These are phyloP conservation scores for Graphilbum fragrans DNA, from an alignment of 2,329 filamentous ascomycete species.

Conservation along the genomic window DNA sequence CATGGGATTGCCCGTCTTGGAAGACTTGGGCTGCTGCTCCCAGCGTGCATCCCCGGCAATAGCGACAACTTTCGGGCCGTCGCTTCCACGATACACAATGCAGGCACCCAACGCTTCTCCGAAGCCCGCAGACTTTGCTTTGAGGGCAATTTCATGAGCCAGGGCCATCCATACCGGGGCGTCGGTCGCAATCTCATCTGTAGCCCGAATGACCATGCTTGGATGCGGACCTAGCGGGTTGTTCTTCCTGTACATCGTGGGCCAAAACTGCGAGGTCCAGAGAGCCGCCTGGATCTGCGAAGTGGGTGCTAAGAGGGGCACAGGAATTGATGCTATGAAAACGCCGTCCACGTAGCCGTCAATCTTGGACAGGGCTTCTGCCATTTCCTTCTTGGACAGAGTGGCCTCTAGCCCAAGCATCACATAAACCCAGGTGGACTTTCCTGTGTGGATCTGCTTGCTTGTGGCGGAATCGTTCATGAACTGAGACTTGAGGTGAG, in stretches of 20 bases:
- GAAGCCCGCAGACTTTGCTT: conserved; percentile 42
- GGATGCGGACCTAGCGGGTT: conserved; percentile 80
- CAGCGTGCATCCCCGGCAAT: conserved; percentile 68
- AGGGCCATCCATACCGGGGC: conserved; percentile 56
- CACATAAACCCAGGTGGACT: conserved; percentile 49
- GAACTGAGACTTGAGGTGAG: conserved; percentile 48
- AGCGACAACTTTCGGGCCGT: conserved; percentile 47
- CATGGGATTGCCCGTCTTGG: conserved; percentile 56
- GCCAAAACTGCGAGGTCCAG: conserved; percentile 73
- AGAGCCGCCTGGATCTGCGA: conserved; percentile 61
- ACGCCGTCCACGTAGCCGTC: conserved; percentile 37
- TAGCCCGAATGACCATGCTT: conserved; percentile 56
- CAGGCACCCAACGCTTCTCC: conserved; percentile 65
- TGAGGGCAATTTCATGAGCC: conserved; percentile 49
- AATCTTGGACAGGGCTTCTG: conserved; percentile 30
- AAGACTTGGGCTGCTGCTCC: conserved; percentile 36
- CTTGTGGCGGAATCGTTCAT: conserved; percentile 45
- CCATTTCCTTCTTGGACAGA: conserved; percentile 41
- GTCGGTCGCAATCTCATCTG: conserved; percentile 53
- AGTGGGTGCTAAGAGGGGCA: conserved; percentile 63
- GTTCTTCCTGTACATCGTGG: conserved; percentile 73
- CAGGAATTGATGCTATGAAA: conserved; percentile 50
- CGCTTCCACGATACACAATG: conserved; percentile 51
- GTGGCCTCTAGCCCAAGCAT: conserved; percentile 38
- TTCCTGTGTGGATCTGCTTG: conserved; percentile 44